These are phyloP conservation scores for Talaromyces sp. DNA, from an alignment of 2,329 filamentous ascomycete species.

Conservation along the genomic window DNA sequence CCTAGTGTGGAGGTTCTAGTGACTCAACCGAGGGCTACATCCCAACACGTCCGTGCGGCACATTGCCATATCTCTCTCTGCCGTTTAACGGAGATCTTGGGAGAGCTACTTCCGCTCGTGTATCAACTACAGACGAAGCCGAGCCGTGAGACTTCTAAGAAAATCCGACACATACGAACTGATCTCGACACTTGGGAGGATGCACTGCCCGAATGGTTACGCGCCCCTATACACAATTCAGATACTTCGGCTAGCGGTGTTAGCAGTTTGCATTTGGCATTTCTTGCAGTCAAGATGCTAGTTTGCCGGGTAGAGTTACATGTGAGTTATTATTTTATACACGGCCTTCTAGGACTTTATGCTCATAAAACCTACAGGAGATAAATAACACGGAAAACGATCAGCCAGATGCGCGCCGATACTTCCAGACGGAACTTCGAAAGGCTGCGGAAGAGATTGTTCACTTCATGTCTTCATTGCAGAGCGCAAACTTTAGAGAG, in stretches of 20 bases:
- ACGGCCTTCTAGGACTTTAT: neutral
- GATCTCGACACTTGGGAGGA: slow-evolving; percentile 44
- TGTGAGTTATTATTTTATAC: slow-evolving; percentile 23
- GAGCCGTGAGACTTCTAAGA: slow-evolving; percentile 40
- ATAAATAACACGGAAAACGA: slow-evolving; percentile 38
- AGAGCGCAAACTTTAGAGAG: slow-evolving; percentile 44
- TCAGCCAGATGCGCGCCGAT: slow-evolving; percentile 43
- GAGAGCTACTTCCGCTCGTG: slow-evolving; percentile 41
- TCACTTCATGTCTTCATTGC: slow-evolving; percentile 45
- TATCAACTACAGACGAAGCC: slow-evolving; percentile 41
- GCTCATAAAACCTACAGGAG: slow-evolving; percentile 24
- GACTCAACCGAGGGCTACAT: slow-evolving; percentile 26
- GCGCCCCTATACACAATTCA: slow-evolving; percentile 25
- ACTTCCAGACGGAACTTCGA: slow-evolving; percentile 43
- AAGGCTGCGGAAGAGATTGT: slow-evolving; percentile 43
- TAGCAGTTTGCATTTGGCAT: slow-evolving; percentile 41
- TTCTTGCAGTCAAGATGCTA: slow-evolving; percentile 43
- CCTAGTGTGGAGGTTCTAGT: slow-evolving; percentile 42
- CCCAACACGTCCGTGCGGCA: slow-evolving; percentile 42
- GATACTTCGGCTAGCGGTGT: slow-evolving; percentile 34
- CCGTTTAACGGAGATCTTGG: slow-evolving; percentile 43
- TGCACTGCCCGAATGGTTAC: slow-evolving; percentile 39
- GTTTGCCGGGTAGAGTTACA: slow-evolving; percentile 43
- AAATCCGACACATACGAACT: slow-evolving; percentile 40
- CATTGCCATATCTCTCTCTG: slow-evolving; percentile 51